Base-by-base conservation (phyloP, 495 filamentous ascomycete species). In the Viridothelium virens region DNA sequence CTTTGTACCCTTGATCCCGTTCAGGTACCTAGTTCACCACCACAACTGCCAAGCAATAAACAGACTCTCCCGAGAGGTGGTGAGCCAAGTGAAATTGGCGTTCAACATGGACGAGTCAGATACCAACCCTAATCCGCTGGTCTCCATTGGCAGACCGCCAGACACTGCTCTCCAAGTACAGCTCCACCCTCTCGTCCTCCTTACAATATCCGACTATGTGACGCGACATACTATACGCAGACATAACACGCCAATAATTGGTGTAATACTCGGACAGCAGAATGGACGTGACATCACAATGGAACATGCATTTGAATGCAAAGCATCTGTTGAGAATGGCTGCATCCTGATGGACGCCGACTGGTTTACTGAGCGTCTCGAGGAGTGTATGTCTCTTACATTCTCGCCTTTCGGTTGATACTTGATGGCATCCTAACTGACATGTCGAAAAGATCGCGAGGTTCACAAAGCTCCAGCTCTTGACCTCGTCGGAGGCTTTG, bases 141-240 rank as follows among this genome's bases (percentile, higher is more conserved):
- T 90, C 39, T 89, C 87, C 1, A 79, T 78, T 10, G 70, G 80
- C 67, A 83, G 87, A 71, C 85, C 89, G 10, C 90, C 92, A 65
- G 85, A 87, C 70, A 90, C 90, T 14, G 87, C 89, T 33, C 85
- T 95, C 18, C 85, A 89, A 69, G 86, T 92, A 38, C 88, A 91
- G 70, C 86, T 99, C 3, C 94, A 99, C 73, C 94, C 94, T 50
- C 87, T 99, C 10, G 91, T 95, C 38, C 86, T 97, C 63, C 90
- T 99, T 77, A 96, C 90, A 25, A 92, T 99, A 67, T 96, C 92
- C 63, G 94, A 99, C 79, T 93, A 92, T 76, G 91, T 97, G 74
- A 95, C 93, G 50, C 86, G 94, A 63, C 92, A 94, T 77, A 89
- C 86, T 14, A 83, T 94, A 48, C 86, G 95, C 38, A 81, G 83